Percentiles rank a stretch among this genome's conserved stretches.
These are phyloP conservation scores for Backusella macrospora DNA, from an alignment of 192 early-diverging fungal species.

Conservation along the genomic window DNA sequence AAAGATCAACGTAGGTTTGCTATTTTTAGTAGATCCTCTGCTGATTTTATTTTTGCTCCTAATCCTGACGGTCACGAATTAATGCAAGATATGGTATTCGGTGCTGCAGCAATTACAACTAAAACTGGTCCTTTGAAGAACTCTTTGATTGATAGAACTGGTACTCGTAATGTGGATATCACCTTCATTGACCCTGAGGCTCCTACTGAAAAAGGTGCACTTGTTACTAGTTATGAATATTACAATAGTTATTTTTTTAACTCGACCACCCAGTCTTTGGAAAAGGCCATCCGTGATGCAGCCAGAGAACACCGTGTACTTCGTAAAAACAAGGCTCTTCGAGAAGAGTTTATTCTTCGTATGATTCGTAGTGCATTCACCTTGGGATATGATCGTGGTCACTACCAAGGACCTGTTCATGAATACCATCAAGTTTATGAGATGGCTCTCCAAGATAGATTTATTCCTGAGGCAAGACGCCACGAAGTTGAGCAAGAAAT, in stretches of 20 bases:
- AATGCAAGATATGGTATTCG: conserved; percentile 58
- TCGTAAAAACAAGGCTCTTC: conserved; percentile 29
- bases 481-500: conserved; percentile 25
- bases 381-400: conserved; percentile 52
- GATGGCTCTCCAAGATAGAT: conserved; percentile 17
- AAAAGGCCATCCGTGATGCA: conserved; percentile 45
- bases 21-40: conserved; percentile 52
- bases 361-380: conserved; percentile 49
- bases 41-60: conserved; percentile 55
- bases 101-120: conserved; percentile 49
- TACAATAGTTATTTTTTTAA: conserved; percentile 52
- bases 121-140: conserved; percentile 53
- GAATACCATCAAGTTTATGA: conserved; percentile 45
- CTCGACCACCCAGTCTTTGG: conserved; percentile 18
- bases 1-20: conserved; percentile 52
- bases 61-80: conserved; percentile 31
- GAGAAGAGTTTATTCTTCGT: conserved; percentile 50
- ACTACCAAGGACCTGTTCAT: conserved; percentile 46
- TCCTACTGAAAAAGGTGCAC: conserved; percentile 15
- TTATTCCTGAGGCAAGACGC: conserved; percentile 2
- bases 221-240: conserved; percentile 37
- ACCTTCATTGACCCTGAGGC: conserved; percentile 19
- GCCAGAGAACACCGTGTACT: conserved; percentile 35
- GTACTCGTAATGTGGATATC: background rate
- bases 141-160: conserved; percentile 49